Evolutionary conservation across 2,329 filamentous ascomycete genomes (phyloP), one percentile per base, ranked within the genome.

Genomic region (Colletotrichum lindemuthianum): DNA sequence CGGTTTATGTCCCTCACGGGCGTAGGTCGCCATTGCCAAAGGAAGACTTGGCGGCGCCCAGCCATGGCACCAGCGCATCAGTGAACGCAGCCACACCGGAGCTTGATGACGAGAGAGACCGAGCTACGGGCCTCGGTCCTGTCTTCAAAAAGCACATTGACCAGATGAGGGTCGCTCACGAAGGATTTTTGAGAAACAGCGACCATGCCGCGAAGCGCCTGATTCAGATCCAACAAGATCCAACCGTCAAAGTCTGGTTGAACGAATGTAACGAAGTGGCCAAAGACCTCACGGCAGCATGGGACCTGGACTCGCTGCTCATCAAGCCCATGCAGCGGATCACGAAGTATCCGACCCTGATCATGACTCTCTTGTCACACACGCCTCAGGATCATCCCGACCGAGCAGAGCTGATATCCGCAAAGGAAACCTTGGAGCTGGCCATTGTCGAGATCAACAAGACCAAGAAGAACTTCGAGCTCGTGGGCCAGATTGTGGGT

Each of bases 251-350:
- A 83, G 90, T 97, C 54, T 99, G 96, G 96, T 83, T 98, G 52
- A 90, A 90, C 63, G 95, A 97, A 76, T 99, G 96, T 77, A 93
- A 96, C 72, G 89, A 93, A 70, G 94, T 95, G 72, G 94, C 95
- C 11, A 92, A 93, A 70, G 96, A 97, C 74, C 85, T 99, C 68
- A 99, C 96, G 0, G 88, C 90, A 33, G 95, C 96, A 0, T 99
- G 96, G 96, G 92, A 97, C 76, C 78, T 99, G 66, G 94, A 97
- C 76, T 97, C 96, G 0, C 83, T 99, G n/a, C 86, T 99, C 16
- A 95, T 99, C 73, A 99, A 99, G 77, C 96, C 96, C 2, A 94
- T 97, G 76, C 96, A 99, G 78, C 88, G 96, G 51, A 90, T 98
- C 67, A 90, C 95, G 39, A 97, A 97, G 73, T 99, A 98, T 73